Percentiles rank a stretch among this genome's conserved stretches.
Conservation (phyloP, 306 rosid genomes). For the Calophaca sinica region DNA sequence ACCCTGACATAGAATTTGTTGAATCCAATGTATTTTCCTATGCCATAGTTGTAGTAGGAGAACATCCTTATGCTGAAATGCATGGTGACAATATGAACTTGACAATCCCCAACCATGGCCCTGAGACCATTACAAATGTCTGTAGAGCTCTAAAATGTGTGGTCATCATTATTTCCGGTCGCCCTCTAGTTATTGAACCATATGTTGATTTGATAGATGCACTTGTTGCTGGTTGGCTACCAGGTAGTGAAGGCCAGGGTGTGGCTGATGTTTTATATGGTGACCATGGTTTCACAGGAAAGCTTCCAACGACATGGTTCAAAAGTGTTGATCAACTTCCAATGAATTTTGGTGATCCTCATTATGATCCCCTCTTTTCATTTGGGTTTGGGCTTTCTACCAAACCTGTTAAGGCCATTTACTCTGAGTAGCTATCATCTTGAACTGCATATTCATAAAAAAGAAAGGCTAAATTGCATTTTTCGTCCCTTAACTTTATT, state of each 20-base stretch:
- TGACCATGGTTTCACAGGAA: conserved; percentile 60
- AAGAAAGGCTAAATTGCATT: no score
- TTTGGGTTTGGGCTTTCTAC: conserved; percentile 63
- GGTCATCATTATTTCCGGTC: conserved; percentile 58
- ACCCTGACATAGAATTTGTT: conserved; percentile 52
- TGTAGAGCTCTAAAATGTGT: conserved; percentile 57
- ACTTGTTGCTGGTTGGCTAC: conserved; percentile 61
- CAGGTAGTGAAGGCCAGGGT: conserved; percentile 65
- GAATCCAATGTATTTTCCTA: conserved; percentile 54
- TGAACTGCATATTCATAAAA: conserved; percentile 3
- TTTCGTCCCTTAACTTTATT: no score
- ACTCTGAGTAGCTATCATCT: conserved; percentile 27
- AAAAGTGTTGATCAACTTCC: conserved; percentile 60
- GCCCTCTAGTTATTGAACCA: conserved; percentile 60
- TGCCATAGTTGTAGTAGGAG: conserved; percentile 60
- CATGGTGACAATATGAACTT: conserved; percentile 55
- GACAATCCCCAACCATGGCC: conserved; percentile 52
- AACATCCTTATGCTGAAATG: conserved; percentile 60
- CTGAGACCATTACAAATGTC: conserved; percentile 50
- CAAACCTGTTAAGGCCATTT: conserved; percentile 41
- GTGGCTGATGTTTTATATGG: conserved; percentile 61
- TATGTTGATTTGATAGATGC: conserved; percentile 50
- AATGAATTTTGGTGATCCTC: conserved; percentile 61
- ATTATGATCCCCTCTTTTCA: conserved; percentile 62
- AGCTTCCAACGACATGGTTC: conserved; percentile 65